These are phyloP conservation scores for Leccinum solheimii DNA, from an alignment of 1,284 basidiomycete species.

Conservation along the genomic window DNA sequence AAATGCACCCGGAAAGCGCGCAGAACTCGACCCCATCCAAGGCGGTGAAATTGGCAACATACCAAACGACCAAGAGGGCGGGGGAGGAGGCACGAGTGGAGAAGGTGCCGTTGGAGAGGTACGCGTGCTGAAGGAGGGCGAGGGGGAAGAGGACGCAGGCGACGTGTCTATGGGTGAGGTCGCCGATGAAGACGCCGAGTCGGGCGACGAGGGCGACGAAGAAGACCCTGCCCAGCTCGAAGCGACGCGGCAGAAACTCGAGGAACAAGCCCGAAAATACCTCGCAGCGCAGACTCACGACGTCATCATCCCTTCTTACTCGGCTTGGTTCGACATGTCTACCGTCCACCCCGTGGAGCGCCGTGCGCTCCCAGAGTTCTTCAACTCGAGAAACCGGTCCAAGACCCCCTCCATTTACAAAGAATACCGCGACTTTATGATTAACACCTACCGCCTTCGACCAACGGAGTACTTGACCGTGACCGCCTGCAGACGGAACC, in stretches of 20 bases:
- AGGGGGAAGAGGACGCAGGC: constrained; percentile 61
- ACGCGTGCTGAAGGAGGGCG: constrained; percentile 57
- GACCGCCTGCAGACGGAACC: constrained; percentile 92
- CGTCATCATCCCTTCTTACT: constrained; percentile 95
- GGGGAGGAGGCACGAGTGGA: constrained; percentile 42
- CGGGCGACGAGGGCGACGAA: constrained; percentile 61
- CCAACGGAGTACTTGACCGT: constrained; percentile 97
- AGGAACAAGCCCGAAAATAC: constrained; percentile 89
- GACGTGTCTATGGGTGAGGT: constrained; percentile 77
- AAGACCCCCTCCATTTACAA: constrained; percentile 99
- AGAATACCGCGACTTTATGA: constrained; percentile 99
- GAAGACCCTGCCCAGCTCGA: constrained; percentile 81
- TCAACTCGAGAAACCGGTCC: constrained; percentile 91
- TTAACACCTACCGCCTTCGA: constrained; percentile 95
- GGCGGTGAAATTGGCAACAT: constrained; percentile 73
- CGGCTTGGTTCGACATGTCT: constrained; percentile 97
- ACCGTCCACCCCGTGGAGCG: constrained; percentile 92
- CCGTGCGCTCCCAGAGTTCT: constrained; percentile 95
- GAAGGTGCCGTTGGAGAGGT: constrained; percentile 44
- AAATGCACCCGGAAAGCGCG: constrained; percentile 71
- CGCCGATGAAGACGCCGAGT: constrained; percentile 65
- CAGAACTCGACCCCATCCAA: constrained; percentile 72
- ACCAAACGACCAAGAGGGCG: constrained; percentile 45
- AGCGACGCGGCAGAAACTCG: constrained; percentile 73
- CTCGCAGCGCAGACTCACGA: constrained; percentile 97